phyloP scores from a whole-genome alignment of 352 stramenopile species.

The Pilasporangium apinafurcum region DNA sequence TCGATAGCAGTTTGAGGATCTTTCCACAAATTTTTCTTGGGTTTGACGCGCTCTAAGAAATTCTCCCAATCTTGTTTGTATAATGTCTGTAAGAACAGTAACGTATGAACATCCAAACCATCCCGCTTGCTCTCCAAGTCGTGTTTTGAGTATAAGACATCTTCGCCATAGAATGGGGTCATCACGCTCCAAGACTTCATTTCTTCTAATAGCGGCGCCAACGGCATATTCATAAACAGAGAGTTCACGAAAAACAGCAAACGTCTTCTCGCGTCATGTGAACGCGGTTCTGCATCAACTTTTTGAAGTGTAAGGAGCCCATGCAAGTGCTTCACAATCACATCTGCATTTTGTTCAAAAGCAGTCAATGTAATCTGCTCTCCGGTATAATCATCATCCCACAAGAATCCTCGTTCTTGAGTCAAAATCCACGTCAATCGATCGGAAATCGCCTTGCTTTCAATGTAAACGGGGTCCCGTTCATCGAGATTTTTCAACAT shows the following conservation, averaged over 20 bases:
- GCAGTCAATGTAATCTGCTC: slow-evolving; percentile 88
- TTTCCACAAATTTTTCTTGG: slow-evolving; percentile 92
- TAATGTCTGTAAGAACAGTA: slow-evolving; percentile 93
- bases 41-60: slow-evolving; percentile 95
- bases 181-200: slow-evolving; percentile 99
- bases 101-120: slow-evolving; percentile 85
- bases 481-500: slow-evolving; percentile 76
- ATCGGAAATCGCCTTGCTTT: slow-evolving; percentile 91
- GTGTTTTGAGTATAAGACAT: slow-evolving; percentile 95
- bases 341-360: slow-evolving; percentile 76
- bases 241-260: slow-evolving; percentile 99
- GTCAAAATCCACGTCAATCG: slow-evolving; percentile 95
- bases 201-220: slow-evolving; percentile 93
- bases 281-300: slow-evolving; percentile 96
- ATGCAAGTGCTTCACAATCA: slow-evolving; percentile 87
- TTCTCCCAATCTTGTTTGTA: slow-evolving; percentile 99
- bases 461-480: slow-evolving; percentile 64
- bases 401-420: slow-evolving; percentile 98
- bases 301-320: slow-evolving; percentile 95
- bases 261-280: slow-evolving; percentile 92
- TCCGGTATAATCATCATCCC: slow-evolving; percentile 96
- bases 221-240: slow-evolving; percentile 99
- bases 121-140: slow-evolving; percentile 96
- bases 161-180: slow-evolving; percentile 98
- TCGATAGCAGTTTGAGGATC: slow-evolving; percentile 81